Evolutionary conservation across 148 eudicot genomes (phyloP).

Genomic region (Chenopodium formosanum): DNA sequence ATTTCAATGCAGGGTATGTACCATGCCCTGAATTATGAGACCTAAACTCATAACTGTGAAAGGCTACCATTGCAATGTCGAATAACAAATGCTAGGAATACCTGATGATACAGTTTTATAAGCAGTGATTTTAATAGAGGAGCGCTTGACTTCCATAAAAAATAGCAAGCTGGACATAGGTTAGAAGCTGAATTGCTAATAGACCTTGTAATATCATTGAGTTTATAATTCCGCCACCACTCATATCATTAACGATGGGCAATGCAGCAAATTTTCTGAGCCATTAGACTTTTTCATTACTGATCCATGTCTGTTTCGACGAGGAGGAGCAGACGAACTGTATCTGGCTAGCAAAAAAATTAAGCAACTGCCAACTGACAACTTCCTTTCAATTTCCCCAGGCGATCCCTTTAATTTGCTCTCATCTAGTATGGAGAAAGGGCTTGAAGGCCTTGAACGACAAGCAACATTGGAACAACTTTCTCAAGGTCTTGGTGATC

Average conservation of each 20-base stretch:
- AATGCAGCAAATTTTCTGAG: not conserved
- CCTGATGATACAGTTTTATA: not conserved
- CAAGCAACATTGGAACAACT: constrained; percentile 14
- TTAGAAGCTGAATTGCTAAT: not conserved
- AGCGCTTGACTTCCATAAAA: not conserved
- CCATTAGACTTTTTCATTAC: not conserved
- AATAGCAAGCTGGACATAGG: not conserved
- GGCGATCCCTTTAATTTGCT: constrained; percentile 24
- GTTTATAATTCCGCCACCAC: not conserved
- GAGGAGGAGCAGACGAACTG: not conserved
- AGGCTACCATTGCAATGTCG: not conserved
- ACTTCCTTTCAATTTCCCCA: not conserved
- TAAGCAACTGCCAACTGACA: not conserved
- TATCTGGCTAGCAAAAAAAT: not conserved
- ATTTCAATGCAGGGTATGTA: not conserved
- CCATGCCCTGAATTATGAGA: not conserved
- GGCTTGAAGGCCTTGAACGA: constrained; percentile 15
- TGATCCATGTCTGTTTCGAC: not conserved
- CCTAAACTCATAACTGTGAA: not conserved
- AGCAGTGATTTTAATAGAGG: not conserved
- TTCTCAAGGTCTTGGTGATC: constrained; percentile 25
- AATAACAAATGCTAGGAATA: not conserved
- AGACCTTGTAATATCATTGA: not conserved
- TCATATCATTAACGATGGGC: not conserved
- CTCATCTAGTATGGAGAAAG: constrained; percentile 10